phyloP scores from a whole-genome alignment of 2,329 filamentous ascomycete genomes.

The Aspergillus caelatus region DNA sequence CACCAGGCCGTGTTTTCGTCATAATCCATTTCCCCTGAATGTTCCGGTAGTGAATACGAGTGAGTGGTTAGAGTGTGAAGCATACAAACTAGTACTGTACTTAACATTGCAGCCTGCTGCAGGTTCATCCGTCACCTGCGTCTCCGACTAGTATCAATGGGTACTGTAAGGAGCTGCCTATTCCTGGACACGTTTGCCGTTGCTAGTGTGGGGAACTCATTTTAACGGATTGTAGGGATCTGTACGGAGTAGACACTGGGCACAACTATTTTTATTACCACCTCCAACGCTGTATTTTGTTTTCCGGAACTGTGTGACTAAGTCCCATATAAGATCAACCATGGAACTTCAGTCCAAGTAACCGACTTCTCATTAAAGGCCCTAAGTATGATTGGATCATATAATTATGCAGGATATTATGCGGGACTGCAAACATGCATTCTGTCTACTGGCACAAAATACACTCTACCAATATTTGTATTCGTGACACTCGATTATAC shows the following conservation, averaged over 20 bases:
- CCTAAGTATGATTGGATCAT: no score
- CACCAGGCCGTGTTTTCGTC: conserved; percentile 19
- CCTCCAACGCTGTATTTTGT: neutral
- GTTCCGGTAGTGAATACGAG: neutral
- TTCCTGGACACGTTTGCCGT: neutral
- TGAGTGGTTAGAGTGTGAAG: neutral
- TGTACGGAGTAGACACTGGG: neutral
- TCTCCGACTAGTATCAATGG: neutral
- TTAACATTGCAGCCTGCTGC: conserved; percentile 10
- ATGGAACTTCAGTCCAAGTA: neutral
- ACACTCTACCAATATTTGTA: neutral
- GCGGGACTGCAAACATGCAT: neutral
- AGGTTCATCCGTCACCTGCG: neutral
- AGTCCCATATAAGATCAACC: neutral
- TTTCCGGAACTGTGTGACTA: neutral
- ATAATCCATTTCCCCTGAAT: conserved; percentile 7
- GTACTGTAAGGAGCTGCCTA: neutral
- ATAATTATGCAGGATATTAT: neutral
- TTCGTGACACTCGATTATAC: neutral
- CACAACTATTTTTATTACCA: neutral
- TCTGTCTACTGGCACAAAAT: neutral
- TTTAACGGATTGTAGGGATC: neutral
- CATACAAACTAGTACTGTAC: neutral
- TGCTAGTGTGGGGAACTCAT: conserved; percentile 1
- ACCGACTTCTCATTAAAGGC: neutral